Evolutionary conservation across 2,329 filamentous ascomycete genomes (phyloP).

Genomic region (Colletotrichum shisoi): DNA sequence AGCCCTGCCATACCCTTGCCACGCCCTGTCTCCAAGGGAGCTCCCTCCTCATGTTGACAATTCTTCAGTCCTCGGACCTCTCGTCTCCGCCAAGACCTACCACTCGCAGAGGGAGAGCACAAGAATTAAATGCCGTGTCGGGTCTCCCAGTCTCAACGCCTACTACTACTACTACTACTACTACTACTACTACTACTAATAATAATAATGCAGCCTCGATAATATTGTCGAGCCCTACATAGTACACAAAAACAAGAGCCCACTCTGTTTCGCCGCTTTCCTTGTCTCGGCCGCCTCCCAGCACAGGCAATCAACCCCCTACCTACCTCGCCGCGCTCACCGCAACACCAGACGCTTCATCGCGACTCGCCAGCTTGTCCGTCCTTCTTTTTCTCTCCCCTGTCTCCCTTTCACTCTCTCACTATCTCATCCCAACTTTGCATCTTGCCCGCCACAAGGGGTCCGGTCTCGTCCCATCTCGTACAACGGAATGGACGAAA

Average conservation of each 20-base stretch:
- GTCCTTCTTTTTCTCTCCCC: neutral
- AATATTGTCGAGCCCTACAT: conserved; percentile 9
- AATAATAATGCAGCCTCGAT: conserved; percentile 24
- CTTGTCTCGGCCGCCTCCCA: conserved; percentile 7
- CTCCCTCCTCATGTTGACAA: neutral
- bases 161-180: too few species aligned
- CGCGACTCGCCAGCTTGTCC: neutral
- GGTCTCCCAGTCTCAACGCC: neutral
- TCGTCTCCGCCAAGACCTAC: neutral
- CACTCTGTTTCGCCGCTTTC: neutral
- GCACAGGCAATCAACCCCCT: conserved; percentile 10
- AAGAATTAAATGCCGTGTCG: neutral
- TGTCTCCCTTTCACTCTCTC: neutral
- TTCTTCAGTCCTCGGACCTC: neutral
- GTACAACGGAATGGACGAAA: neutral
- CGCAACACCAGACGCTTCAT: neutral
- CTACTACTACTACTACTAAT: neutral
- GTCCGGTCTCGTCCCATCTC: neutral
- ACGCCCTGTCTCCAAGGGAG: conserved; percentile 14
- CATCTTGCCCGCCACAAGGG: neutral
- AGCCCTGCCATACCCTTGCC: conserved; percentile 6
- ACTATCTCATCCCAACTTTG: neutral
- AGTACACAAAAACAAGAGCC: conserved; percentile 5
- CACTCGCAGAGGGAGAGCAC: neutral
- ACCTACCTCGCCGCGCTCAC: conserved; percentile 8